These are phyloP conservation scores for Mycosphaerella arachidis DNA, from an alignment of 2,329 filamentous ascomycete genomes.

Conservation along the genomic window DNA sequence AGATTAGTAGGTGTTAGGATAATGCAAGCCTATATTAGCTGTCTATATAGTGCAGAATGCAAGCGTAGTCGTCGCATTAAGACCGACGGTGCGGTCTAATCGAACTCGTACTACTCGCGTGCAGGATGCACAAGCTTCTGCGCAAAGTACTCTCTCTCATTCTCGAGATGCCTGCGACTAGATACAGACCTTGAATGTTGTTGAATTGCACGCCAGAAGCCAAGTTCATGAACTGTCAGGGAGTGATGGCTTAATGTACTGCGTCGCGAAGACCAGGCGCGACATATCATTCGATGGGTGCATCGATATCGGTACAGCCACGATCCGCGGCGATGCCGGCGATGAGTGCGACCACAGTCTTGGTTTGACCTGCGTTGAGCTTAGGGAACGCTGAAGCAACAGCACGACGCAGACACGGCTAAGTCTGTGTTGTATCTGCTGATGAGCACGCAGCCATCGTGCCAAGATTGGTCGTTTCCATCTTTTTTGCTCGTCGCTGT, in stretches of 20 bases:
- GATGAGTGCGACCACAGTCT: not conserved
- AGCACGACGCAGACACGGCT: no score
- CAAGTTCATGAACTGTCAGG: constrained; percentile 1
- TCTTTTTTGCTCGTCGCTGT: no score
- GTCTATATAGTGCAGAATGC: no score
- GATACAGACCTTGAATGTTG: not conserved
- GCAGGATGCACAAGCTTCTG: not conserved
- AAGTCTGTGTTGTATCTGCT: no score
- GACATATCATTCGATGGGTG: not conserved
- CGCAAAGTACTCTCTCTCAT: constrained; percentile 1
- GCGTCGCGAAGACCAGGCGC: not conserved
- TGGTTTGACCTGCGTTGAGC: constrained; percentile 1
- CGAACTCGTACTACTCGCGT: not conserved
- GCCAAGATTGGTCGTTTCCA: no score
- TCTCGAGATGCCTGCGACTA: not conserved
- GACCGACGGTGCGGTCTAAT: not conserved
- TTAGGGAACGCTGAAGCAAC: not conserved
- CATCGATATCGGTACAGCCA: not conserved
- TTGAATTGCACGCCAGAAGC: not conserved
- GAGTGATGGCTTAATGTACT: not conserved
- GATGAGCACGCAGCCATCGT: no score
- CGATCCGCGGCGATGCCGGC: constrained; percentile 1
- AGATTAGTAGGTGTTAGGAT: no score
- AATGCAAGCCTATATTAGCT: no score
- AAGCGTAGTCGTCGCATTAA: no score